These are phyloP conservation scores for Penicillium manginii DNA, from an alignment of 495 filamentous ascomycete species.

Conservation along the genomic window DNA sequence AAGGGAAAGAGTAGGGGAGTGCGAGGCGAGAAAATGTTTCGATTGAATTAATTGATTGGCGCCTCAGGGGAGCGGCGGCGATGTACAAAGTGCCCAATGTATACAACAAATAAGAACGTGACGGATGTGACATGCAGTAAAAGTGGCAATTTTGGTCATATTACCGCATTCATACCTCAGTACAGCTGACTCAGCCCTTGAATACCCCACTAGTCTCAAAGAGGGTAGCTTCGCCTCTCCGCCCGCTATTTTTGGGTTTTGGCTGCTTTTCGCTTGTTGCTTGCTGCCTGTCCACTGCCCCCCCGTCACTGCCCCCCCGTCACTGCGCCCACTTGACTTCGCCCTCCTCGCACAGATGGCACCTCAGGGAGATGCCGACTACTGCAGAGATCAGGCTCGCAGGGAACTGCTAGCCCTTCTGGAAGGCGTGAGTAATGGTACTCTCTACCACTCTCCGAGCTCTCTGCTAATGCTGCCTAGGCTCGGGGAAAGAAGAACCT, in stretches of 20 bases:
- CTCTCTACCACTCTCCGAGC: slow-evolving; percentile 2
- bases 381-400: slow-evolving; percentile 79
- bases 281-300: neutral
- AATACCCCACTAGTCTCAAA: slow-evolving; percentile 16
- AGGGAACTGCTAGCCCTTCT: slow-evolving; percentile 85
- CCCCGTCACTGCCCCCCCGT: neutral
- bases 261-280: neutral
- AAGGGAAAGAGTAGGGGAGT: slow-evolving; percentile 10
- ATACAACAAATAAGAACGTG: neutral
- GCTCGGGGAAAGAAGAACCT: slow-evolving; percentile 98
- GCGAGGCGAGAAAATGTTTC: slow-evolving; percentile 16
- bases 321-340: slow-evolving; percentile 6
- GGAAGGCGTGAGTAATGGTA: slow-evolving; percentile 80
- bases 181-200: slow-evolving; percentile 16
- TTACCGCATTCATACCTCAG: slow-evolving; percentile 4
- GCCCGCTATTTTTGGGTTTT: slow-evolving; percentile 25
- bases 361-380: slow-evolving; percentile 77
- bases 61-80: slow-evolving; percentile 30
- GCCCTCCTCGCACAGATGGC: slow-evolving; percentile 47
- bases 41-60: slow-evolving; percentile 17
- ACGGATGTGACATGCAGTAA: neutral
- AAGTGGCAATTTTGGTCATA: neutral
- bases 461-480: slow-evolving; percentile 53
- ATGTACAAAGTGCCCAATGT: neutral
- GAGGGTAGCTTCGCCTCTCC: slow-evolving; percentile 15